Conservation (phyloP, 192 early-diverging fungal genomes). For the Coemansia sp. region DNA sequence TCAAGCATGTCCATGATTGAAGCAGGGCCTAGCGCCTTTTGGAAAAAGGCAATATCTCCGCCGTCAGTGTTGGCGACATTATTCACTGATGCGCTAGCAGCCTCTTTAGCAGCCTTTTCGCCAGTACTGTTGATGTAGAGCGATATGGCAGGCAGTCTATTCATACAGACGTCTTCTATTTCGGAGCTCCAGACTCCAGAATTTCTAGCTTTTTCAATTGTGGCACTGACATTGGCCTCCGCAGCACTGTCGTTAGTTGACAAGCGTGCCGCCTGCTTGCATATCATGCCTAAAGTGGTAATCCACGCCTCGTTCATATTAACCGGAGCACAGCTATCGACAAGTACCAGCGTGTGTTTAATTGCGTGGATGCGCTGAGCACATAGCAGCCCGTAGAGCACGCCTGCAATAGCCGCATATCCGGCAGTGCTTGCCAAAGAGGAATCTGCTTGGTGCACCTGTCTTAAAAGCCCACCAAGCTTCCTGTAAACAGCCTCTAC, state of each 20-base stretch:
- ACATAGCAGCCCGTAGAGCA: slow-evolving; percentile 25
- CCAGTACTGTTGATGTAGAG: background rate
- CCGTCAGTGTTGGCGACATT: background rate
- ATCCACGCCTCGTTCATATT: slow-evolving; percentile 23
- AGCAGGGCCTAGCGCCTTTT: slow-evolving; percentile 8
- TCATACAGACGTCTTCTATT: slow-evolving; percentile 28
- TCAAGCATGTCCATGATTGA: slow-evolving; percentile 14
- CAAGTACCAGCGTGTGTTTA: slow-evolving; percentile 19
- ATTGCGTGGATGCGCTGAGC: slow-evolving; percentile 4
- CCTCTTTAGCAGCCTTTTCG: background rate
- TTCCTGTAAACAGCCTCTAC: slow-evolving; percentile 25
- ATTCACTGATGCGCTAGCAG: background rate
- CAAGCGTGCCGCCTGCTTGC: slow-evolving; percentile 10
- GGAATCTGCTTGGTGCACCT: slow-evolving; percentile 4
- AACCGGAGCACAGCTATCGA: slow-evolving; percentile 7
- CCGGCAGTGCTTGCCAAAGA: background rate
- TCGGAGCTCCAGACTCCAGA: slow-evolving; percentile 25
- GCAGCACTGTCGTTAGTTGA: slow-evolving; percentile 5
- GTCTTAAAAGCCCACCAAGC: slow-evolving; percentile 20
- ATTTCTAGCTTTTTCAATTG: slow-evolving; percentile 13
- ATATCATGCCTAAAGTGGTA: slow-evolving; percentile 32
- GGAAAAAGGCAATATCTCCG: background rate
- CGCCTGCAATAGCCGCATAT: slow-evolving; percentile 21
- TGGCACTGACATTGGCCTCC: slow-evolving; percentile 5
- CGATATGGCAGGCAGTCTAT: slow-evolving; percentile 9